Percentiles rank a stretch among this genome's conserved stretches.
These are phyloP conservation scores for Trametes coccinea DNA, from an alignment of 768 basidiomycete genomes.

Conservation along the genomic window DNA sequence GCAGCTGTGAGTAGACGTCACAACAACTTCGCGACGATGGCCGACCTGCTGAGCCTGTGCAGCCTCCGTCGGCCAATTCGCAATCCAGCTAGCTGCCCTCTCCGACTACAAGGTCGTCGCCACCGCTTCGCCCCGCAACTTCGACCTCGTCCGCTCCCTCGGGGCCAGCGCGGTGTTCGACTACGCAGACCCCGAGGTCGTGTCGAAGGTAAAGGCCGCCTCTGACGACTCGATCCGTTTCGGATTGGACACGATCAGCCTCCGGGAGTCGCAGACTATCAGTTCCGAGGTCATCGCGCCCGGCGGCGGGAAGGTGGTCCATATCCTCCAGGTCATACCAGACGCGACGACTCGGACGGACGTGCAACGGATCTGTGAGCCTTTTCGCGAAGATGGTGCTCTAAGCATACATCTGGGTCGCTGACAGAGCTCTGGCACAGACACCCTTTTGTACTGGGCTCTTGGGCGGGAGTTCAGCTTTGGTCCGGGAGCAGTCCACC, in stretches of 20 bases:
- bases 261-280: conserved; percentile 11
- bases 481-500: conserved; percentile 9
- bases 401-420: not conserved
- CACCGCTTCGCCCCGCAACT: conserved; percentile 37
- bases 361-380: conserved; percentile 4
- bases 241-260: conserved; percentile 24
- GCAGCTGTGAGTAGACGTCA: conserved; percentile 24
- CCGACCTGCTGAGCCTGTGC: not conserved
- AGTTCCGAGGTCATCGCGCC: conserved; percentile 6
- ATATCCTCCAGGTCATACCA: not conserved
- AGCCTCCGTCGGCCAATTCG: conserved; percentile 39
- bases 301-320: conserved; percentile 11
- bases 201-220: conserved; percentile 28
- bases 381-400: not conserved
- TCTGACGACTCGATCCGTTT: conserved; percentile 22
- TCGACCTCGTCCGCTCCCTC: conserved; percentile 37
- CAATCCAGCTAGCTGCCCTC: conserved; percentile 34
- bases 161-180: conserved; percentile 40
- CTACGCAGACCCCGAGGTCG: conserved; percentile 29
- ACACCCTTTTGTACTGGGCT: conserved; percentile 25
- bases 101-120: conserved; percentile 37
- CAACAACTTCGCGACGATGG: too few relatives aligned
- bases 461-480: conserved; percentile 21
- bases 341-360: not conserved
- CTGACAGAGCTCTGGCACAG: conserved; percentile 20